Conservation (phyloP, 371 early-diverging fungal species). For the Gilbertella persicaria region DNA sequence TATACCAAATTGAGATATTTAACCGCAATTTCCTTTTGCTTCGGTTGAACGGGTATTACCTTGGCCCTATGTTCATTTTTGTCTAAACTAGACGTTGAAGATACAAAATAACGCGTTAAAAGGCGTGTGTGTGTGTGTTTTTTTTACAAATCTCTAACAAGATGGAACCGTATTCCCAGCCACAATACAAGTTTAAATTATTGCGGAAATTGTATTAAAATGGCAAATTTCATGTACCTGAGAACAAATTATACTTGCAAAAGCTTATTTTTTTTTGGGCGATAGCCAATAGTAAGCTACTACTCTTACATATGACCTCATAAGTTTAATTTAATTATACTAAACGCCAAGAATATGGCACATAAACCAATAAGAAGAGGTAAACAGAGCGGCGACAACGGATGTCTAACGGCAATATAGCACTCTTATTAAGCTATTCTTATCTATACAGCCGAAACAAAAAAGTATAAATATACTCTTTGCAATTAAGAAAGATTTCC, state of each 20-base stretch:
- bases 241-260: neutral
- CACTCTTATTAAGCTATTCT: neutral
- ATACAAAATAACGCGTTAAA: no score
- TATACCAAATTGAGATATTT: no score
- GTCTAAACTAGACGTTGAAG: no score
- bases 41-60: no score
- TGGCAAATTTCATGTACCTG: neutral
- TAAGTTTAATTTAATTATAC: neutral
- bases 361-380: neutral
- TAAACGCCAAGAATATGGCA: conserved; percentile 1
- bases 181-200: no score
- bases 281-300: conserved; percentile 3
- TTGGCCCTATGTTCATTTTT: no score
- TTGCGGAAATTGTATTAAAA: neutral
- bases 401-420: neutral
- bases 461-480: neutral
- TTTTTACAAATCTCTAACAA: no score
- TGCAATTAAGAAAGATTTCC: neutral
- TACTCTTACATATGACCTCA: neutral
- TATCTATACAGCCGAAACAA: neutral
- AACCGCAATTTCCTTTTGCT: no score
- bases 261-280: conserved; percentile 6
- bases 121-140: no score
- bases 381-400: neutral
- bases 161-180: neutral